Conservation (phyloP, 179 eudicot species). For the Drosera spatulata region DNA sequence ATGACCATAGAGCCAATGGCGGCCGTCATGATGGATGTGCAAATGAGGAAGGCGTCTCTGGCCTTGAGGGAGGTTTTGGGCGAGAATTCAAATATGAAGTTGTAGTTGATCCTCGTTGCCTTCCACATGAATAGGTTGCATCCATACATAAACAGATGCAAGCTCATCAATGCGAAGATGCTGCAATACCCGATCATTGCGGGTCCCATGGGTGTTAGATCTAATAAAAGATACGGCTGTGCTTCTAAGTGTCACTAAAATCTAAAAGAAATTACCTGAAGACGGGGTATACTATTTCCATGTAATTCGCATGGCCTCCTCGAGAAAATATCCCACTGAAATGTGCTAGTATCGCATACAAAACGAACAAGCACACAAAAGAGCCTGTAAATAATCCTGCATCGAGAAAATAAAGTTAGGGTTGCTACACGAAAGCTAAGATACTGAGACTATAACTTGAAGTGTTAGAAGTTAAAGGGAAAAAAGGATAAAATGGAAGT, state of each 20-base stretch:
- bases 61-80: slow-evolving; percentile 62
- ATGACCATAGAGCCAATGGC: slow-evolving; percentile 62
- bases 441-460: too few species aligned
- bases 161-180: slow-evolving; percentile 73
- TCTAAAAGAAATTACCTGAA: slow-evolving; percentile 46
- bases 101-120: slow-evolving; percentile 67
- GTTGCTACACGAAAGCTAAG: too few species aligned
- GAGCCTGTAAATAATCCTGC: slow-evolving; percentile 90
- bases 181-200: slow-evolving; percentile 24
- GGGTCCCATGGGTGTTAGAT: too few species aligned
- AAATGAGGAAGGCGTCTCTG: slow-evolving; percentile 84
- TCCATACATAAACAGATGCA: slow-evolving; percentile 80
- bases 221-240: too few species aligned
- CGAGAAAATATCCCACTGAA: slow-evolving; percentile 65
- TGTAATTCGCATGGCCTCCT: slow-evolving; percentile 35
- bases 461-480: too few species aligned
- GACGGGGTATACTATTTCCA: slow-evolving; percentile 89
- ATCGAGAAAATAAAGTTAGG: neutral
- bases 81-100: slow-evolving; percentile 77
- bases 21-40: slow-evolving; percentile 64
- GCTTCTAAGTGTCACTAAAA: too few species aligned
- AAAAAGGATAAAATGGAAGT: too few species aligned
- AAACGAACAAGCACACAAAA: slow-evolving; percentile 67
- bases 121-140: slow-evolving; percentile 92
- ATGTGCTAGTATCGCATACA: slow-evolving; percentile 81